phyloP scores from a whole-genome alignment of 192 early-diverging fungal genomes.

The Podila horticola region DNA sequence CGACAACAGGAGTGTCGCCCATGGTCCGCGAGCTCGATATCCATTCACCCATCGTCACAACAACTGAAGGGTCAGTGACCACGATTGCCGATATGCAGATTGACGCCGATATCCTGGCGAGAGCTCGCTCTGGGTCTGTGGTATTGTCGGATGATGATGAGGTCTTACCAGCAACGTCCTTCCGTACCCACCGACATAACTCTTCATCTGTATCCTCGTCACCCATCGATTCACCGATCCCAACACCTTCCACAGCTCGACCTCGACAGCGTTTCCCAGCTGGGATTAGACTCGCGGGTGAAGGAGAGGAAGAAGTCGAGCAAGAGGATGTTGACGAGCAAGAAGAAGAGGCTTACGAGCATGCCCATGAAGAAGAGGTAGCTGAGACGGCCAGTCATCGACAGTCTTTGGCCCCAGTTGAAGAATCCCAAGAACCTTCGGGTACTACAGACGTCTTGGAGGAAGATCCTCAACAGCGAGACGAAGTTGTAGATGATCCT shows the following conservation, averaged over 20 bases:
- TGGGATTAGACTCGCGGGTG: constrained; percentile 17
- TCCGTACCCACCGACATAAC: neutral
- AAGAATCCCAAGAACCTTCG: neutral
- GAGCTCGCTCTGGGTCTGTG: constrained; percentile 26
- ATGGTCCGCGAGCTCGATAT: constrained; percentile 33
- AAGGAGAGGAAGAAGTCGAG: constrained; percentile 12
- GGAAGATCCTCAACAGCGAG: too few relatives aligned
- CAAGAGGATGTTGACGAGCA: constrained; percentile 2
- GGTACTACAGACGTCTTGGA: neutral
- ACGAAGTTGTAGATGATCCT: too few relatives aligned
- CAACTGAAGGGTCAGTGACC: constrained; percentile 15
- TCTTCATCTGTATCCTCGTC: constrained; percentile 10
- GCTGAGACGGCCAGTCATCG: neutral
- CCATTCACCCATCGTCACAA: constrained; percentile 18
- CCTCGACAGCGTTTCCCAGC: constrained; percentile 42
- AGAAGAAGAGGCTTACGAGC: neutral
- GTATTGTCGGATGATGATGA: constrained; percentile 24
- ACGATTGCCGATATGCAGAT: constrained; percentile 40
- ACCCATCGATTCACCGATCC: constrained; percentile 42
- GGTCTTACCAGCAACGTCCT: neutral
- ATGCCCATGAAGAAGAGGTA: neutral
- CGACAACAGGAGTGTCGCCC: constrained; percentile 6
- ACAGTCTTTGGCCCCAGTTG: neutral
- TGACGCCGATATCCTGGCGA: constrained; percentile 21
- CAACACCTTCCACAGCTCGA: constrained; percentile 48